Base-by-base conservation (phyloP, 1,139 yeast species). In the Sugiyamaella paludigena region DNA sequence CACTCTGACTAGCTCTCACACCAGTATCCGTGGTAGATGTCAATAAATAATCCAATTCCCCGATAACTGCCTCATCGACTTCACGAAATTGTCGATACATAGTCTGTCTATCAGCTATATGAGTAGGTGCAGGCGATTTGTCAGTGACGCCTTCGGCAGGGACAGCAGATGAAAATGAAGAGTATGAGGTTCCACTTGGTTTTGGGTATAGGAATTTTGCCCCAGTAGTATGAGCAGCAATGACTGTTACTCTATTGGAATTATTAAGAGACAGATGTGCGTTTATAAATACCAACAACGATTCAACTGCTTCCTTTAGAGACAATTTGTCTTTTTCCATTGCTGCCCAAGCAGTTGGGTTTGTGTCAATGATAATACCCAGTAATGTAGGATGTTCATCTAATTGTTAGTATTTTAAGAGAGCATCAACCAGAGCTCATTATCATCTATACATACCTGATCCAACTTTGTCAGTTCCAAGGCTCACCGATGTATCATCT, bases 41-140 rank as follows among this genome's bases (percentile, higher is more conserved):
- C 19, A 87, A 62, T 27, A 82, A 69, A 2, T 64, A 62, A 49
- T 80, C 78, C 35, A 91, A 65, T 48, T 82, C 83, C 36, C 76
- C 76, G n/a, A 88, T 66, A 1, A 91, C 83, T 0, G 83, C 73
- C 49, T 87, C 94, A 64, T 91, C 95, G 33, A 92, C 85, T 43
- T 81, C 76, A 54, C 87, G 76, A 62, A 92, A 92, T 64, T 88
- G 95, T 57, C 96, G 72, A 64, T 92, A 91, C 89, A 92, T 88
- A 30, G 77, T 74, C 38, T 53, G 54, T 4, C 62, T 58, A 16
- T 59, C 54, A 13, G n/a, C 72, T 62, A 52, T 55, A 35, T 48
- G 57, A 43, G 36, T 59, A 11, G 38, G 19, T 10, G 4, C 38
- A 16, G 24, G 10, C 16, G 34, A n/a, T 2, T 38, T n/a, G 2